Base-by-base conservation (phyloP, 441 rosid genomes). In the Manihot esculenta region DNA sequence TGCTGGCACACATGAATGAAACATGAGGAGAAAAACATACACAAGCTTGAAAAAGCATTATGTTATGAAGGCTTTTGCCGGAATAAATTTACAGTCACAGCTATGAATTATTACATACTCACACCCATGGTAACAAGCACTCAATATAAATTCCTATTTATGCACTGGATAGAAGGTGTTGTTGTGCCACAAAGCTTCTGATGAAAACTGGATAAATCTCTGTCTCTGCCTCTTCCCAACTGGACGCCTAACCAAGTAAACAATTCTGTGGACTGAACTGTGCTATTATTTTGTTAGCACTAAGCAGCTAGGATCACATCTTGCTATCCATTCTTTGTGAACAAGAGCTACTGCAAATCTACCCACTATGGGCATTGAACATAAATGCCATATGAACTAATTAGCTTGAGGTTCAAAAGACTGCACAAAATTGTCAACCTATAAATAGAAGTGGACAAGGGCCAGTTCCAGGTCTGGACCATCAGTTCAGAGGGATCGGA, bases 31-130 rank as follows among this genome's bases (percentile, higher is more conserved):
- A 50, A 65, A 21, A 1, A 15, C 23, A 7, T 30, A 44, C 41
- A 49, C n/a, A n/a, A 27, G 23, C 41, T 56, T 55, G 63, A 66
- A 68, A 24, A 35, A 26, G 50, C 26, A 56, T 41, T 44, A 26
- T 18, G n/a, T 5, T n/a, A 13, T 11, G 23, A 42, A 26, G 30
- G 27, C 38, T 51, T 55, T 51, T 51, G 30, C 60, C 41, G 60
- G 38, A 27, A 21, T 5, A 53, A 53, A 53, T 53, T 53, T 10
- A 24, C 24, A 20, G 3, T 3, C 0, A 20, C 0, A 30, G 33
- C 33, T 30, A 30, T 30, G 33, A 30, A 30, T 9, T 53, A 20
- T 53, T 53, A 15, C 30, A 26, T 15, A 56, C 23, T 30, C 14
- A 23, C 38, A 21, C 24, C 48, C 42, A 10, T 26, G 23, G 9